A percentile compares a stretch with the other conserved stretches of the same genome.
phyloP scores from a whole-genome alignment of 441 rosid species.

The Metrosideros polymorpha region DNA sequence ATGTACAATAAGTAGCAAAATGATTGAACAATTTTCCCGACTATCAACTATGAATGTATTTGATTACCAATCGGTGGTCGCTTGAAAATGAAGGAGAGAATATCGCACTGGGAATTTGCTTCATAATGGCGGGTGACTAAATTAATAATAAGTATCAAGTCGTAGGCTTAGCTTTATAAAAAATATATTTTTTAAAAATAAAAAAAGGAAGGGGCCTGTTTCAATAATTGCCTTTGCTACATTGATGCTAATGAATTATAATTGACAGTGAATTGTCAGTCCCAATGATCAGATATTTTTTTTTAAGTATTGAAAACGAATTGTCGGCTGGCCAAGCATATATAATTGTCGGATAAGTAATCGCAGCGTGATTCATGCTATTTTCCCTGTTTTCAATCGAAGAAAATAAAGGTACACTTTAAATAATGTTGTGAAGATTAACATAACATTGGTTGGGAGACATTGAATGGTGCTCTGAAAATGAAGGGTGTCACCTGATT shows the following conservation, averaged over 20 bases:
- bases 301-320: background rate
- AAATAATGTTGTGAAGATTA: background rate
- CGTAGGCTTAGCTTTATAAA: background rate
- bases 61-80: background rate
- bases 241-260: background rate
- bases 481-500: background rate
- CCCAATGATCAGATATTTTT: background rate
- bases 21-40: rapidly evolving
- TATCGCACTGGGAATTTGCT: background rate
- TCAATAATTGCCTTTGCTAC: background rate
- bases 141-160: background rate
- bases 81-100: background rate
- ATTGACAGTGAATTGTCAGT: background rate
- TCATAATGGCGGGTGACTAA: background rate
- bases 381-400: background rate
- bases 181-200: too few relatives aligned
- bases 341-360: background rate
- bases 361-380: background rate
- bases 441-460: background rate
- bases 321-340: background rate
- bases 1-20: rapidly evolving
- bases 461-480: background rate
- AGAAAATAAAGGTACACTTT: background rate
- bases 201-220: background rate
- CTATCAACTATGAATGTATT: background rate